phyloP scores from a whole-genome alignment of 371 early-diverging fungal genomes.

The Apophysomyces variabilis region DNA sequence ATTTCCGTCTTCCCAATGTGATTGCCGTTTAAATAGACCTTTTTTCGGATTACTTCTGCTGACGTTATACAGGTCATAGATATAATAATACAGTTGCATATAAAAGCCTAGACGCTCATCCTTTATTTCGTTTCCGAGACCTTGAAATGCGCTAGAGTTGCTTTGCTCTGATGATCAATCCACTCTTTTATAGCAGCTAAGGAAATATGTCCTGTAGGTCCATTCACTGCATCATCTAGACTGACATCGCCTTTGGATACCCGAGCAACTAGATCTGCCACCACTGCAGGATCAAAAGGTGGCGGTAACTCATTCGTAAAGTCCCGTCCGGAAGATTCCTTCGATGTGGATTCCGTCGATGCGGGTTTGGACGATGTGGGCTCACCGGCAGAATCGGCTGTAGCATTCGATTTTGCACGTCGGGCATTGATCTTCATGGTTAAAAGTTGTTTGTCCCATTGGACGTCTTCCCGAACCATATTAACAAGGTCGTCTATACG shows the following conservation, averaged over 20 bases:
- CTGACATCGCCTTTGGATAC: neutral
- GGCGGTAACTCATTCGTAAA: neutral
- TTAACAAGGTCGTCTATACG: constrained; percentile 16
- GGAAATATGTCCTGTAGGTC: constrained; percentile 25
- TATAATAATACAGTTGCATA: neutral
- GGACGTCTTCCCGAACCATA: constrained; percentile 21
- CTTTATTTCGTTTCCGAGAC: too few species aligned
- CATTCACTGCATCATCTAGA: constrained; percentile 27
- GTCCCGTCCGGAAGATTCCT: neutral
- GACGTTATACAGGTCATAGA: neutral
- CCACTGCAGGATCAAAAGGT: neutral
- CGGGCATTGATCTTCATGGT: neutral
- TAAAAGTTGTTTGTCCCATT: constrained; percentile 21
- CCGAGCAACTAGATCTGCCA: neutral
- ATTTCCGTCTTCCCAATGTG: too few species aligned
- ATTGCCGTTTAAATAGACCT: too few species aligned
- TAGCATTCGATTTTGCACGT: too few species aligned
- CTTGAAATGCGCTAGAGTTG: neutral
- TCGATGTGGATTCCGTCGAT: too few species aligned
- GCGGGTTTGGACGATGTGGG: too few species aligned
- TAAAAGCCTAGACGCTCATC: too few species aligned
- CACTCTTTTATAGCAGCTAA: constrained; percentile 28
- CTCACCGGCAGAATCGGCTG: too few species aligned
- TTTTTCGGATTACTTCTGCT: neutral
- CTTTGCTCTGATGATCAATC: constrained; percentile 12